A percentile compares a stretch with the other conserved stretches of the same genome.
Conservation (phyloP, 371 early-diverging fungal species). For the Mortierella sp. region DNA sequence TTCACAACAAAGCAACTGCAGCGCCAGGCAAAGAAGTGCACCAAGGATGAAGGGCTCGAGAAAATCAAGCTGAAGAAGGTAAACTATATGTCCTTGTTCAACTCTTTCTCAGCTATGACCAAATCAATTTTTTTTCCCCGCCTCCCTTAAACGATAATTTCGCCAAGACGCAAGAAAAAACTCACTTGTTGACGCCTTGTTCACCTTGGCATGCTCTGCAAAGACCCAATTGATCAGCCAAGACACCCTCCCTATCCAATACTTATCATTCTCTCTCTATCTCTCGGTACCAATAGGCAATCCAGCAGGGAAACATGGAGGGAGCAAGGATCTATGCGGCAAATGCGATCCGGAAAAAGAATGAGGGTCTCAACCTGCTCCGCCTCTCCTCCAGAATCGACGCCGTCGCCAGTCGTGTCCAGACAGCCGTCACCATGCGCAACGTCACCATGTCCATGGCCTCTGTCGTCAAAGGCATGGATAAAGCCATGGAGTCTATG, state of each 20-base stretch:
- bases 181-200: too few relatives aligned
- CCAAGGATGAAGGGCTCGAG: slow-evolving; percentile 88
- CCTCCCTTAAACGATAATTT: too few relatives aligned
- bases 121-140: too few relatives aligned
- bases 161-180: too few relatives aligned
- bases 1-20: slow-evolving; percentile 93
- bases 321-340: slow-evolving; percentile 95
- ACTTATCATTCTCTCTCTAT: neutral
- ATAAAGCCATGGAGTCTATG: slow-evolving; percentile 91
- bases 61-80: slow-evolving; percentile 93
- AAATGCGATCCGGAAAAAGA: slow-evolving; percentile 98
- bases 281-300: slow-evolving; percentile 69
- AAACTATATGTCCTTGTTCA: neutral
- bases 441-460: slow-evolving; percentile 83
- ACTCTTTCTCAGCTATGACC: too few relatives aligned
- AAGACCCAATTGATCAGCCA: neutral
- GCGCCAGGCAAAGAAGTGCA: slow-evolving; percentile 86
- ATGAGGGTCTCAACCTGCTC: slow-evolving; percentile 90
- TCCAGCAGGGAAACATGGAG: slow-evolving; percentile 94
- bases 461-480: slow-evolving; percentile 91
- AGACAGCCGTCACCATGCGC: slow-evolving; percentile 96
- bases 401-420: slow-evolving; percentile 92
- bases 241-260: too few relatives aligned
- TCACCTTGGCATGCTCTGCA: too few relatives aligned
- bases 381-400: slow-evolving; percentile 92